A percentile compares a stretch with the other conserved stretches of the same genome.
phyloP scores from a whole-genome alignment of 2,329 filamentous ascomycete species.

The Aureobasidium zeae region DNA sequence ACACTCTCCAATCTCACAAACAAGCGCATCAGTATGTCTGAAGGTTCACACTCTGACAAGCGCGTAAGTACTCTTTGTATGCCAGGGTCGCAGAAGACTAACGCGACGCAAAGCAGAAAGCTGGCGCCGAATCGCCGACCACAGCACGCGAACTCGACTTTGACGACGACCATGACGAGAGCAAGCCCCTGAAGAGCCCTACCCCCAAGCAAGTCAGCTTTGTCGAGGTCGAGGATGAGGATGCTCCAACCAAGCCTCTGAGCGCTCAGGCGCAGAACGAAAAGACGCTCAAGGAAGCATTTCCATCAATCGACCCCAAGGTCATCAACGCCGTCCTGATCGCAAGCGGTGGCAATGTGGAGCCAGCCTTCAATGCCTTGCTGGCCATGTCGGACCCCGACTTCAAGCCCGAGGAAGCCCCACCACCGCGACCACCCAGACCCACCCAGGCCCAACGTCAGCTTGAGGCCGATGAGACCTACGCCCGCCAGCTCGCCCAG shows the following conservation, averaged over 20 bases:
- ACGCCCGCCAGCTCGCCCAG: slow-evolving; percentile 85
- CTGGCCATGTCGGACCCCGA: slow-evolving; percentile 52
- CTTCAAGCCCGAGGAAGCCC: slow-evolving; percentile 38
- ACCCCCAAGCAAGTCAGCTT: slow-evolving; percentile 40
- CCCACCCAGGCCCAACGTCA: slow-evolving; percentile 57
- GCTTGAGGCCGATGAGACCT: slow-evolving; percentile 80
- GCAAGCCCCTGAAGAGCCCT: slow-evolving; percentile 32
- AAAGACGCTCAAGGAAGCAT: slow-evolving; percentile 84
- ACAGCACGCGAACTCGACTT: slow-evolving; percentile 33
- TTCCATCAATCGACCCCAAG: slow-evolving; percentile 68
- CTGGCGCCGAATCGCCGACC: slow-evolving; percentile 27
- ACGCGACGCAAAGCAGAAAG: slow-evolving; percentile 11
- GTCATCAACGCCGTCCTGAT: slow-evolving; percentile 82
- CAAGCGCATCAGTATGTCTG: slow-evolving; percentile 8
- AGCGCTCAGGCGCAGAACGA: slow-evolving; percentile 78
- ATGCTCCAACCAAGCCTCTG: slow-evolving; percentile 60
- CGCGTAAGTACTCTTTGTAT: not conserved
- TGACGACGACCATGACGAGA: slow-evolving; percentile 48
- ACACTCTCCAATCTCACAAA: no score
- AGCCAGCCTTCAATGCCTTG: slow-evolving; percentile 91
- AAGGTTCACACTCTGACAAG: slow-evolving; percentile 8
- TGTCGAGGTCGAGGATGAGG: slow-evolving; percentile 40
- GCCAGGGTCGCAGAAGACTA: not conserved
- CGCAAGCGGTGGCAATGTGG: slow-evolving; percentile 78
- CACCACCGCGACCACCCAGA: slow-evolving; percentile 70